Conservation (phyloP, 305 asterid genomes). For the Fraxinus baroniana region DNA sequence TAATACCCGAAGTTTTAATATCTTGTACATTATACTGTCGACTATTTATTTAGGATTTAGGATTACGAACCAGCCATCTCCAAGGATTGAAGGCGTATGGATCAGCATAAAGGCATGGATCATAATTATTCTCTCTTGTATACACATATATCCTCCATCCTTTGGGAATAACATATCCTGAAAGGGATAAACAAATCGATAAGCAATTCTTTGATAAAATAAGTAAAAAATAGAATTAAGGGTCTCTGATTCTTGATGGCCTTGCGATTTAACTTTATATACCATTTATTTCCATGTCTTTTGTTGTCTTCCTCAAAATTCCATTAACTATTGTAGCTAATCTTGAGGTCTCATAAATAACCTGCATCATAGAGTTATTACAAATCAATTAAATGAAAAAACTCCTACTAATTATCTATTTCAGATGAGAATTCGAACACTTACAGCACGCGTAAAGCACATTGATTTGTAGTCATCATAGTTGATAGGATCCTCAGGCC, state of each 20-base stretch:
- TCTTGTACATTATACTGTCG: neutral
- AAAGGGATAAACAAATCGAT: slow-evolving; percentile 1
- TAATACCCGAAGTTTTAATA: no score
- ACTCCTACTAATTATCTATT: neutral
- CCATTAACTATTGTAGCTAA: slow-evolving; percentile 37
- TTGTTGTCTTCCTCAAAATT: slow-evolving; percentile 36
- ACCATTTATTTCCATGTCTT: slow-evolving; percentile 80
- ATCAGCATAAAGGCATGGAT: slow-evolving; percentile 16
- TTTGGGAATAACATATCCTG: slow-evolving; percentile 77
- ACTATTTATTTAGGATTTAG: neutral
- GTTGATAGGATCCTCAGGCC: slow-evolving; percentile 72
- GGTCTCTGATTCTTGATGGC: neutral
- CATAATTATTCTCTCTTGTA: slow-evolving; percentile 93
- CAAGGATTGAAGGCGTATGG: neutral
- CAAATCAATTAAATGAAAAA: neutral
- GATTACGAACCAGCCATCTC: slow-evolving; percentile 8
- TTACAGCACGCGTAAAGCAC: slow-evolving; percentile 87
- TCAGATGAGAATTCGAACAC: slow-evolving; percentile 3
- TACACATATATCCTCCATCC: slow-evolving; percentile 99
- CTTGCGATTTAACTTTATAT: neutral
- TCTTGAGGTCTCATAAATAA: slow-evolving; percentile 34
- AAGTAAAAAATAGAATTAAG: neutral
- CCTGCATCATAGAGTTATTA: slow-evolving; percentile 17
- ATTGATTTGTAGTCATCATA: slow-evolving; percentile 82
- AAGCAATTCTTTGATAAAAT: neutral